Evolutionary conservation across 2,329 filamentous ascomycete species (phyloP), one percentile per base, ranked within the genome.

Genomic region (Zopfia rhizophila): DNA sequence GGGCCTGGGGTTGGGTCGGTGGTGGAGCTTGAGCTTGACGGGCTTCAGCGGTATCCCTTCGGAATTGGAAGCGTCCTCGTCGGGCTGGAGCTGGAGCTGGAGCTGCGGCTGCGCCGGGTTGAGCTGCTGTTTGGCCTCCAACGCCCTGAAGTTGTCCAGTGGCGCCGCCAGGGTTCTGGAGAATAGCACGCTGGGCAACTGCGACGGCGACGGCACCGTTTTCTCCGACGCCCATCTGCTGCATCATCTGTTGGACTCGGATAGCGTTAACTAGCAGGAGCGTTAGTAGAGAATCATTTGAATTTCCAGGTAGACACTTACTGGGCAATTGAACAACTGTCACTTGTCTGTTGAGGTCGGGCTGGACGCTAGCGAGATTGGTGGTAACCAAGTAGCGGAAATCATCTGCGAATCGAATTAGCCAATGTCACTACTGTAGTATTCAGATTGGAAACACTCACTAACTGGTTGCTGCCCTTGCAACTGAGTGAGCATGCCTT

Each of bases 251-350:
- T 44, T 71, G 68, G 23, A 72, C 58, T 31, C 68, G 63, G 29
- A 65, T 42, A 38, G 66, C 62, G 38, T 72, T 72, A 55, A 72
- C 66, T 47, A 11, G 8, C 8, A 12, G 12, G 11, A 31, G 18
- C 14, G 13, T 45, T 30, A 45, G 24, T 65, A 14, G 7, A 24
- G 12, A 10, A 6, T 14, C n/a, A 36, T 67, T 46, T 4, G 14
- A 63, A 7, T 14, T 2, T 14, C 17, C 4, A 11, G 39, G n/a
- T 7, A 38, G 5, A 16, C 14, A 25, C 68, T 14, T 53, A 70
- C 66, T 60, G 24, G 68, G 68, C 59, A 72, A 63, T 39, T 72
- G 68, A 8, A 72, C 45, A 25, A 72, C 66, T 11, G 68, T 69
- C 13, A 67, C 68, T 49, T 68, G 64, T 44, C 64, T 59, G 54